Conservation (phyloP, 2,329 filamentous ascomycete genomes). For the Amesomyces nigricolor region DNA sequence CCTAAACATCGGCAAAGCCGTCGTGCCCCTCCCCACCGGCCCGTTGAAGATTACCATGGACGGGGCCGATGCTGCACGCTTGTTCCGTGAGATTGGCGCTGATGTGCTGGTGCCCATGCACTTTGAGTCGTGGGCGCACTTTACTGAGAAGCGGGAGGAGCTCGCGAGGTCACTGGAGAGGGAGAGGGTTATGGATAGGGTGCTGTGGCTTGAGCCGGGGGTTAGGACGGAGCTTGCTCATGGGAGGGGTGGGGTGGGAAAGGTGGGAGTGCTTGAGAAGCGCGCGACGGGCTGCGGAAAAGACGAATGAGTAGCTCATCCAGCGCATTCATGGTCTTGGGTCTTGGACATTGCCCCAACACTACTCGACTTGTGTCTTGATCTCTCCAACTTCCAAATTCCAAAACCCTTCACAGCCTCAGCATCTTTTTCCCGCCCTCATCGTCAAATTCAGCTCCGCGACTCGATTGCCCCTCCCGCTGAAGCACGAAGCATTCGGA, state of each 20-base stretch:
- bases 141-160: conserved; percentile 33
- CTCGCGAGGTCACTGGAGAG: conserved; percentile 31
- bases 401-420: too few species aligned
- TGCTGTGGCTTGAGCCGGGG: conserved; percentile 23
- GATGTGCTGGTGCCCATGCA: conserved; percentile 44
- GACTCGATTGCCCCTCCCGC: too few species aligned
- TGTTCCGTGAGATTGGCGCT: conserved; percentile 36
- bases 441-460: too few species aligned
- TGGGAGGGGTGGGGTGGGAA: not conserved
- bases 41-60: conserved; percentile 40
- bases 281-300: too few species aligned
- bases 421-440: too few species aligned
- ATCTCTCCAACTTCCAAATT: too few species aligned
- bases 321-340: too few species aligned
- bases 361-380: too few species aligned
- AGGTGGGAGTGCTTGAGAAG: not conserved
- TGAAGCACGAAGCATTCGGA: too few species aligned
- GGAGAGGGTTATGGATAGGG: conserved; percentile 30
- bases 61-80: conserved; percentile 35
- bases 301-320: not conserved
- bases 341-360: too few species aligned
- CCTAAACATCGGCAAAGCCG: conserved; percentile 38
- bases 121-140: conserved; percentile 43
- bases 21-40: conserved; percentile 24
- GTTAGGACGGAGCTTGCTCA: conserved; percentile 15